Evolutionary conservation across 1,139 yeast species (phyloP).

Genomic region (Yamadazyma triangularis): DNA sequence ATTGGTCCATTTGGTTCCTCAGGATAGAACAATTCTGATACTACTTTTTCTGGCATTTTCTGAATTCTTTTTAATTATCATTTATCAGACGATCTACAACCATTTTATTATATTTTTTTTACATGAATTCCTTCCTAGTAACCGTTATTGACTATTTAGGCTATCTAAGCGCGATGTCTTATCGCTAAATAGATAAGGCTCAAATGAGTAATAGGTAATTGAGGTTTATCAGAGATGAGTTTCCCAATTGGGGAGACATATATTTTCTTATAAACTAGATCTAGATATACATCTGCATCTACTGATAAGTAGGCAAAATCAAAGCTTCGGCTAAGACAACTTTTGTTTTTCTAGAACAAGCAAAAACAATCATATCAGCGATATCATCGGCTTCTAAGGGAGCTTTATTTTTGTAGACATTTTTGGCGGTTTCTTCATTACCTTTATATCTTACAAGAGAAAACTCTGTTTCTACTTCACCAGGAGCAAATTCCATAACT

Average conservation of each 20-base stretch:
- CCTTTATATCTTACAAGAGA: constrained; percentile 42
- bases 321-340: constrained; percentile 46
- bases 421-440: constrained; percentile 32
- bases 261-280: background rate
- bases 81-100: background rate
- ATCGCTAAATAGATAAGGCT: background rate
- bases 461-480: constrained; percentile 46
- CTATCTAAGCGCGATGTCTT: background rate
- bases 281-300: constrained; percentile 11
- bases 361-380: constrained; percentile 44
- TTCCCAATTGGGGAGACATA: background rate
- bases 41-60: constrained; percentile 4
- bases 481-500: constrained; percentile 44
- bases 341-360: constrained; percentile 40
- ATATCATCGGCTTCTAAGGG: constrained; percentile 43
- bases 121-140: background rate
- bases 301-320: constrained; percentile 43
- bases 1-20: constrained; percentile 5
- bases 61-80: background rate
- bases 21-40: constrained; percentile 2
- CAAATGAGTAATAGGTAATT: background rate
- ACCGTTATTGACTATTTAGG: background rate
- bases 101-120: background rate
- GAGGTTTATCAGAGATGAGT: background rate
- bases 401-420: constrained; percentile 38